Evolutionary conservation across 768 basidiomycete genomes (phyloP), one percentile per base, ranked within the genome.

Genomic region (Mrakia frigida): DNA sequence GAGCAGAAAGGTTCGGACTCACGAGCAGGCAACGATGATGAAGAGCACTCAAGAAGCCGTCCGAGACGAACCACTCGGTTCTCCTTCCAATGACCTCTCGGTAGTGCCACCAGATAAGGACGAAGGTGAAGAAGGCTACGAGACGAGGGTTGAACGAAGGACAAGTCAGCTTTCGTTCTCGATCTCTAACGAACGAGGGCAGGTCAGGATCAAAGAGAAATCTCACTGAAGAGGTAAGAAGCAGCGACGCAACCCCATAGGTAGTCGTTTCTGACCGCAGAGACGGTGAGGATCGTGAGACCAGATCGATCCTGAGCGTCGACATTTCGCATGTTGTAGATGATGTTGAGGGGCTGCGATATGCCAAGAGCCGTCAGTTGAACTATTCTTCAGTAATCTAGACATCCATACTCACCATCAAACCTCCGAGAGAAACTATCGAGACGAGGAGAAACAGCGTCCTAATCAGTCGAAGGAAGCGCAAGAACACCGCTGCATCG

Each of bases 401-500:
- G 65, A 39, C n/a, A 6, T 4, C 0, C 9, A 41, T 5, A 68
- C 65, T 43, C 2, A 68, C 65, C 39, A 68, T 43, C 25, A 68
- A 23, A 37, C 35, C 65, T 1, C 73, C 73, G 28, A 74, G n/a
- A 2, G 73, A 61, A 39, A 74, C 60, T 35, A 61, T 21, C 33
- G 63, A 31, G 21, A 59, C 41, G n/a, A 61, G 33, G 28, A 74
- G 1, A 39, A 74, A 73, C 37, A 74, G 73, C 43, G 28, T 46
- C 14, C 60, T 33, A 13, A 74, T 11, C 21, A 74, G 60, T 10
- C 73, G 73, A 18, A 74, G 60, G 73, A 74, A 65, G 37, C 73
- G 73, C 2, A 74, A 46, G 37, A 74, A 61, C 11, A 61, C 37
- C n/a, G 39, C 60, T 9, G 73, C 60, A 13, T 74, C 60, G 31